Conservation (phyloP, 1,284 basidiomycete species). For the Irpex sp. region DNA sequence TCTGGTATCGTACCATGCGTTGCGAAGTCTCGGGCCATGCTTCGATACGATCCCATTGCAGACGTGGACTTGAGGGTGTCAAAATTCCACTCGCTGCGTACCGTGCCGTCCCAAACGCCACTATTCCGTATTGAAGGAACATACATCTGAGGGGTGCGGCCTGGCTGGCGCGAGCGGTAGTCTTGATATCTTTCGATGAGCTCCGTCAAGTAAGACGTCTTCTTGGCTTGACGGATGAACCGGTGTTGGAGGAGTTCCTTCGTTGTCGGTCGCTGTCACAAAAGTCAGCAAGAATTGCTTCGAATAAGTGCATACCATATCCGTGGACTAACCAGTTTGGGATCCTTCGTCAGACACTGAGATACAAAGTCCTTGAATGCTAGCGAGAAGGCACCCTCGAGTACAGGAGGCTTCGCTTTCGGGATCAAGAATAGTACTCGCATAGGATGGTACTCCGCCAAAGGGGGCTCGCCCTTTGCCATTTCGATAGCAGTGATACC, state of each 20-base stretch:
- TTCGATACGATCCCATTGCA: slow-evolving; percentile 68
- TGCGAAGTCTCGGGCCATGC: slow-evolving; percentile 60
- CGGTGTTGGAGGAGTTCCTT: slow-evolving; percentile 89
- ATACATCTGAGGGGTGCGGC: slow-evolving; percentile 42
- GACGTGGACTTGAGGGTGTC: slow-evolving; percentile 78
- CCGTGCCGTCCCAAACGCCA: slow-evolving; percentile 65
- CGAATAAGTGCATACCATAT: slow-evolving; percentile 14
- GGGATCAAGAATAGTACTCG: slow-evolving; percentile 94
- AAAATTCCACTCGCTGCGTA: slow-evolving; percentile 93
- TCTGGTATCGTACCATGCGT: slow-evolving; percentile 50
- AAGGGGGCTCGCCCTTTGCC: slow-evolving; percentile 90
- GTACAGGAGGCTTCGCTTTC: slow-evolving; percentile 86
- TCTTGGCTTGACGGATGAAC: slow-evolving; percentile 82
- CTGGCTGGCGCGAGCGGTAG: slow-evolving; percentile 52
- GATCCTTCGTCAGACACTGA: slow-evolving; percentile 91
- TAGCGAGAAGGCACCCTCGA: slow-evolving; percentile 81
- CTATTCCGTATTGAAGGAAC: slow-evolving; percentile 52
- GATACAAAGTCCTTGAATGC: slow-evolving; percentile 93
- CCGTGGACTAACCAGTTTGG: slow-evolving; percentile 52
- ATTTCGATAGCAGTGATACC: slow-evolving; percentile 97
- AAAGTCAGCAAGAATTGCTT: slow-evolving; percentile 10
- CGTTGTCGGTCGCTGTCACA: slow-evolving; percentile 75
- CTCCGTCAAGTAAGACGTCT: slow-evolving; percentile 79
- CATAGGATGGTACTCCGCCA: slow-evolving; percentile 95
- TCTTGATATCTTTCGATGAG: slow-evolving; percentile 83